Base-by-base conservation (phyloP, 2,329 filamentous ascomycete genomes). In the Ceratocystis papillata region DNA sequence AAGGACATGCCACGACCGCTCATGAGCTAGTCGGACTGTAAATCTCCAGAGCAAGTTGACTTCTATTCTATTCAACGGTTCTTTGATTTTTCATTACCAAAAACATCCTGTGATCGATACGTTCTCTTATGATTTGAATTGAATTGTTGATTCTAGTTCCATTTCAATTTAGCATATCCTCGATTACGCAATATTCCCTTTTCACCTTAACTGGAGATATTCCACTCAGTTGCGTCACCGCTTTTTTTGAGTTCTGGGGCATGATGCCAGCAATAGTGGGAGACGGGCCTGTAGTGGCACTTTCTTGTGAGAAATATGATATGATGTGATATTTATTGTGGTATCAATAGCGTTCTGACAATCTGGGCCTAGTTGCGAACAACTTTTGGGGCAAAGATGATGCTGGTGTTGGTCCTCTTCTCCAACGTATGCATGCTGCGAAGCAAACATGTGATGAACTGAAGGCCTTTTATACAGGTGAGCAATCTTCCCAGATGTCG, bases 341-440 rank as follows among this genome's bases (percentile, higher is more conserved):
- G 8, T 17, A 37, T n/a, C 3, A 5, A n/a, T 5, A 6, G 8
- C 20, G 22, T 30, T 59, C 55, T 60, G 33, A 60, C 22, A 57
- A 20, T 15, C 17, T 59, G 28, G 46, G 28, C 28, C 44, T 48
- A 92, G 92, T 99, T 79, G 93, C 94, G 73, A 99, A 99, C 79
- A 99, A 99, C 76, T 99, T 99, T 77, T 99, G 94, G 94, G 94
- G 94, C 70, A 97, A 96, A 80, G 93, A 97, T 75, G 94, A 99
- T 80, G 94, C 93, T 63, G 95, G 94, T 74, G 92, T 99, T 73
- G 82, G 82, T 59, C 95, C 94, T 67, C 84, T 99, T 73, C 82
- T 99, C 37, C 90, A 93, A 75, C 93, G 94, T 73, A 96, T 99
- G 90, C 87, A 90, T 73, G 87, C 87, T 76, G 90, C 94, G 62